Conservation (phyloP, 192 early-diverging fungal species). For the Rhizophlyctis rosea region DNA sequence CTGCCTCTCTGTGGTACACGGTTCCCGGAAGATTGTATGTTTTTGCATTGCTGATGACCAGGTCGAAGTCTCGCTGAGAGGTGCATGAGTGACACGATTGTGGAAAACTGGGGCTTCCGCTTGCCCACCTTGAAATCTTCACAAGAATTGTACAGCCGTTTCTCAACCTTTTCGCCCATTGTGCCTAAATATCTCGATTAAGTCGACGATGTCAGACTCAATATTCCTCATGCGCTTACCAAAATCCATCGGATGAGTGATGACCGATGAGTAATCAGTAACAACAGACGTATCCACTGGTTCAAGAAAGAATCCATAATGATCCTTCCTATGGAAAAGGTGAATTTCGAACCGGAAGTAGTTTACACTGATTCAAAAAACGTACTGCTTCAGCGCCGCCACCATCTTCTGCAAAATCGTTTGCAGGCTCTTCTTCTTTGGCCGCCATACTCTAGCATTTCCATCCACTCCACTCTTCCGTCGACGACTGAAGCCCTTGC, state of each 20-base stretch:
- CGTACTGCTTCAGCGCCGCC: slow-evolving; percentile 62
- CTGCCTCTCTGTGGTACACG: slow-evolving; percentile 75
- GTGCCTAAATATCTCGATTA: slow-evolving; percentile 42
- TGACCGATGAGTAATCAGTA: slow-evolving; percentile 75
- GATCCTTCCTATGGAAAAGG: slow-evolving; percentile 77
- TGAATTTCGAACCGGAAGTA: slow-evolving; percentile 1
- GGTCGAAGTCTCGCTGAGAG: slow-evolving; percentile 61
- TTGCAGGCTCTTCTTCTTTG: slow-evolving; percentile 58
- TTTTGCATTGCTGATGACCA: slow-evolving; percentile 77
- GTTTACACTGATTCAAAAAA: neutral
- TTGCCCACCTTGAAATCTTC: slow-evolving; percentile 61
- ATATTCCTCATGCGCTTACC: slow-evolving; percentile 20
- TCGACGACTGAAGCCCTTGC: slow-evolving; percentile 28
- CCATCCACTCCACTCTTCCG: slow-evolving; percentile 28
- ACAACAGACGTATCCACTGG: slow-evolving; percentile 78
- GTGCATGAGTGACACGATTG: too few relatives aligned
- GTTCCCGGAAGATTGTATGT: slow-evolving; percentile 82
- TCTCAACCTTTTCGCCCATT: slow-evolving; percentile 72
- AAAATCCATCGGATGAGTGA: slow-evolving; percentile 88
- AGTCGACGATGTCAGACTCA: neutral
- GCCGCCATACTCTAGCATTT: slow-evolving; percentile 36
- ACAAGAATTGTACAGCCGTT: slow-evolving; percentile 58
- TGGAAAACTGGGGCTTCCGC: too few relatives aligned
- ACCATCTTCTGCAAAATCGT: slow-evolving; percentile 61
- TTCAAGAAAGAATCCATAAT: slow-evolving; percentile 81